A percentile compares a stretch with the other conserved stretches of the same genome.
phyloP scores from a whole-genome alignment of 805 yeast genomes.

The Citeromyces matritensis region DNA sequence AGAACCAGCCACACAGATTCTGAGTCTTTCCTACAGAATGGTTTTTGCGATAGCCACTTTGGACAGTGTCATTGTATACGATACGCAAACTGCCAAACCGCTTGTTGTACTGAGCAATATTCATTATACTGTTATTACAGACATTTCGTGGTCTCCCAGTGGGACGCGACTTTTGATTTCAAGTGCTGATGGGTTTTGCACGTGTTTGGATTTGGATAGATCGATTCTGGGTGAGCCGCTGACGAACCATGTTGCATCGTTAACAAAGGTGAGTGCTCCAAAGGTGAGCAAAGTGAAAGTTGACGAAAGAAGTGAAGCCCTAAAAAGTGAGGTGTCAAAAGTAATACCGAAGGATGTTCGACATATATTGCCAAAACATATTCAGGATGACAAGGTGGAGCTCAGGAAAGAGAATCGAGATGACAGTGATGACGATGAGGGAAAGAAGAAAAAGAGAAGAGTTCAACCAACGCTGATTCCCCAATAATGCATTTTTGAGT shows the following conservation, averaged over 20 bases:
- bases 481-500: background rate
- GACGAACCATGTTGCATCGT: slow-evolving; percentile 10
- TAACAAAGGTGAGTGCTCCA: slow-evolving; percentile 3
- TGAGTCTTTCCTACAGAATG: slow-evolving; percentile 62
- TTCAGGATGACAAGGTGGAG: background rate
- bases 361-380: slow-evolving; percentile 4
- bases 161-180: slow-evolving; percentile 60
- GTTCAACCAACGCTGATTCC: slow-evolving; percentile 18
- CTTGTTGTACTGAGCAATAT: slow-evolving; percentile 63
- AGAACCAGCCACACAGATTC: slow-evolving; percentile 11
- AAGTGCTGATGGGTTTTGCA: slow-evolving; percentile 89
- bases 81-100: slow-evolving; percentile 57
- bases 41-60: slow-evolving; percentile 89
- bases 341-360: slow-evolving; percentile 1
- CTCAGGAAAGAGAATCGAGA: background rate
- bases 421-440: slow-evolving; percentile 4
- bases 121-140: slow-evolving; percentile 84
- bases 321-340: background rate
- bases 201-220: slow-evolving; percentile 39
- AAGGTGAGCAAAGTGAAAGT: slow-evolving; percentile 2
- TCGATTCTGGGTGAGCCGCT: slow-evolving; percentile 40
- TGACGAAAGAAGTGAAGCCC: background rate
- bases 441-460: slow-evolving; percentile 16
- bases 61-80: slow-evolving; percentile 69
- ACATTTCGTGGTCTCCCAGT: slow-evolving; percentile 69